Conservation (phyloP, 768 basidiomycete species). For the Termitomyces titanicus region DNA sequence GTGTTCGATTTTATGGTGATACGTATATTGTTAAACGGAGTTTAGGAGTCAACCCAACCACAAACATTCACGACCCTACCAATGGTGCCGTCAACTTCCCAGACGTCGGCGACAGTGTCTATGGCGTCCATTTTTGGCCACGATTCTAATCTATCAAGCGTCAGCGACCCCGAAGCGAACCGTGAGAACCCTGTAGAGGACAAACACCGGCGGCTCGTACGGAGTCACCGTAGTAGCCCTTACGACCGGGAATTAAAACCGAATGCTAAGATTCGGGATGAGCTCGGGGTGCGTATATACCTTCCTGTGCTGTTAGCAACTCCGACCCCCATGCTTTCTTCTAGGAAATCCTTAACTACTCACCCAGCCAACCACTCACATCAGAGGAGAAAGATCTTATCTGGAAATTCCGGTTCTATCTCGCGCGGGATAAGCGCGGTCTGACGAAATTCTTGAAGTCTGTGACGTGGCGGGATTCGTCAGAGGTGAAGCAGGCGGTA, state of each 20-base stretch:
- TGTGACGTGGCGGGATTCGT: constrained; percentile 94
- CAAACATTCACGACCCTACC: constrained; percentile 36
- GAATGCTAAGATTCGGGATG: constrained; percentile 92
- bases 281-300: constrained; percentile 65
- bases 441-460: constrained; percentile 97
- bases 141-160: constrained; percentile 79
- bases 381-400: constrained; percentile 94
- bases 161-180: constrained; percentile 86
- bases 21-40: not conserved
- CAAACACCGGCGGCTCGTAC: constrained; percentile 90
- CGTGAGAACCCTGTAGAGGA: constrained; percentile 97
- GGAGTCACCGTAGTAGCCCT: constrained; percentile 92
- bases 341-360: constrained; percentile 86
- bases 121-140: constrained; percentile 48
- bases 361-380: constrained; percentile 82
- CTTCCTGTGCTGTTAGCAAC: not conserved
- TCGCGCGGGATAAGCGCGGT: constrained; percentile 87
- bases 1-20: constrained; percentile 18
- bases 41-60: constrained; percentile 35
- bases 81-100: constrained; percentile 37
- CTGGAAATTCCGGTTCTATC: constrained; percentile 99
- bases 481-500: constrained; percentile 96
- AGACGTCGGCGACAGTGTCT: constrained; percentile 40
- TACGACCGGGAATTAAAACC: constrained; percentile 96
- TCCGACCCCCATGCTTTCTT: not conserved